Evolutionary conservation across 108 stramenopile species (phyloP).

Genomic region (Skeletonema menzelii): DNA sequence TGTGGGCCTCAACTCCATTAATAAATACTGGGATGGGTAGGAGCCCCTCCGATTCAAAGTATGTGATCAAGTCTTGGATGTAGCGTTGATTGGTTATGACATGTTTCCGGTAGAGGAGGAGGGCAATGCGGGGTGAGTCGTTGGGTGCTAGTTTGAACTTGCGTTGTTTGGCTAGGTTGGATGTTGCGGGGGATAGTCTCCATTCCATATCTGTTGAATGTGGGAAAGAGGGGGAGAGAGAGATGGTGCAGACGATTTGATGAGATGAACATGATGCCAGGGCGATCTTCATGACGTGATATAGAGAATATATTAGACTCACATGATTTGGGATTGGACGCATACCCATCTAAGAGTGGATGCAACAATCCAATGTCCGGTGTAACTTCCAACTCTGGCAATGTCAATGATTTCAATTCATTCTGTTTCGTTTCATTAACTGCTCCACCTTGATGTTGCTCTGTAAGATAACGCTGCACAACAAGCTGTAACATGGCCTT

Average conservation of each 20-base stretch:
- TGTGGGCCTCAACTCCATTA: constrained; percentile 91
- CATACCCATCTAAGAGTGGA: constrained; percentile 44
- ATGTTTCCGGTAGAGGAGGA: constrained; percentile 85
- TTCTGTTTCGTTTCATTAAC: neutral
- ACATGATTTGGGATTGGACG: constrained; percentile 28
- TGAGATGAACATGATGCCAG: neutral
- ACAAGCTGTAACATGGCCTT: constrained; percentile 60
- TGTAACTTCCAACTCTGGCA: constrained; percentile 65
- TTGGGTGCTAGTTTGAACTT: constrained; percentile 47
- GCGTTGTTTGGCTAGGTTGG: constrained; percentile 28
- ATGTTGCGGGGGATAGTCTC: constrained; percentile 54
- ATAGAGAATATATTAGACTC: neutral
- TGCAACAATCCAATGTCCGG: constrained; percentile 83
- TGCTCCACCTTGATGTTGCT: neutral
- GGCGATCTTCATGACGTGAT: neutral
- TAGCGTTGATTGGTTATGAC: constrained; percentile 84
- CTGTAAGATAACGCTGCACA: constrained; percentile 18
- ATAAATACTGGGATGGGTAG: constrained; percentile 89
- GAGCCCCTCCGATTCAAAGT: constrained; percentile 69
- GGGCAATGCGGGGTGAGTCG: constrained; percentile 66
- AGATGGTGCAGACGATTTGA: too few relatives aligned
- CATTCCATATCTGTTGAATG: constrained; percentile 57
- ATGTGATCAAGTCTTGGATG: constrained; percentile 64
- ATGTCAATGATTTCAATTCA: constrained; percentile 23
- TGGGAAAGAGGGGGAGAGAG: neutral